A percentile compares a stretch with the other conserved stretches of the same genome.
phyloP scores from a whole-genome alignment of 2,329 filamentous ascomycete species.

The Cladophialophora psammophila region DNA sequence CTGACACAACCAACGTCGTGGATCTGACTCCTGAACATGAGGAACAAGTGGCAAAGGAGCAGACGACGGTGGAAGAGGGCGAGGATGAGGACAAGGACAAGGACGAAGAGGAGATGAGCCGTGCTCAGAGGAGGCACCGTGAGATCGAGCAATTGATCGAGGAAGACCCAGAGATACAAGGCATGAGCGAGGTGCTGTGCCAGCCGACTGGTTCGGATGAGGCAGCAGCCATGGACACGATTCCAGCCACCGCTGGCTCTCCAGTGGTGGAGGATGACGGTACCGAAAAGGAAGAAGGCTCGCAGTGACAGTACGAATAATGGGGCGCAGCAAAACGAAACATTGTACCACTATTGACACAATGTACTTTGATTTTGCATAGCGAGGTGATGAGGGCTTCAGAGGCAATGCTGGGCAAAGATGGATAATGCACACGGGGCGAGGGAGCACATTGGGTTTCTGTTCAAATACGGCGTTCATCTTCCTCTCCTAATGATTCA shows the following conservation, averaged over 20 bases:
- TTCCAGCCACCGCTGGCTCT: neutral
- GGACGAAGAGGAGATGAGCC: slow-evolving; percentile 7
- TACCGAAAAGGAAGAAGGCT: neutral
- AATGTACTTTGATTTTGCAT: slow-evolving; percentile 1
- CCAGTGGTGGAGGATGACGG: neutral
- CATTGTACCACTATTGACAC: slow-evolving; percentile 2
- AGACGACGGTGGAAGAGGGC: neutral
- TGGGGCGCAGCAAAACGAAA: neutral
- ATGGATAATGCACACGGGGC: neutral
- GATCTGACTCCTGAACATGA: neutral
- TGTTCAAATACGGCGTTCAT: slow-evolving; percentile 8
- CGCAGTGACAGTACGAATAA: neutral
- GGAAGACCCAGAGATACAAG: slow-evolving; percentile 19
- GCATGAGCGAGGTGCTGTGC: neutral
- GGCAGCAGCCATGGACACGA: neutral
- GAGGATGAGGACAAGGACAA: neutral
- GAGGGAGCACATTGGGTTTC: neutral
- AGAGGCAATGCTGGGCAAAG: neutral
- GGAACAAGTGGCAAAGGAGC: neutral
- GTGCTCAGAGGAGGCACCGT: slow-evolving; percentile 16
- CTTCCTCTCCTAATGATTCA: neutral
- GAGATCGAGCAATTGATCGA: slow-evolving; percentile 20
- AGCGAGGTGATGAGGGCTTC: slow-evolving; percentile 11
- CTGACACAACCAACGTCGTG: neutral
- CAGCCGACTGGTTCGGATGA: neutral